Conservation (phyloP, 1,284 basidiomycete genomes). For the Sphaerobolus stellatus region DNA sequence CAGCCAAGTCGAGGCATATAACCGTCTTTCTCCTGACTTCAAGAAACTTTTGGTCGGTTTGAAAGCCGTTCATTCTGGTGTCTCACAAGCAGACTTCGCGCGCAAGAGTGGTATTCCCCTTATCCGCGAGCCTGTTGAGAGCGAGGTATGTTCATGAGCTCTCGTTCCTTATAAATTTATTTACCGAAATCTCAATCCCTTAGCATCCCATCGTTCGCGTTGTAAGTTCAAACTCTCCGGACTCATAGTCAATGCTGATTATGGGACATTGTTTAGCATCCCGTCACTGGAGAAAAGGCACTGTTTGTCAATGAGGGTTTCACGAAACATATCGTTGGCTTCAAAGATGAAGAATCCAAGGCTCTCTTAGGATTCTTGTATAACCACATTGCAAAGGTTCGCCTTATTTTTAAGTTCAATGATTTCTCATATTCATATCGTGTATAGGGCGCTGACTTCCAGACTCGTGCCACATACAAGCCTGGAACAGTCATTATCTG, state of each 20-base stretch:
- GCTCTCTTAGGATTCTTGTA: constrained; percentile 60
- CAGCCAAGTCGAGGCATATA: constrained; percentile 63
- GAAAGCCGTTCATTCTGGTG: constrained; percentile 61
- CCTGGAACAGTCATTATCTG: constrained; percentile 50
- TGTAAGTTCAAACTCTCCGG: background rate
- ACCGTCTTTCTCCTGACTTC: constrained; percentile 68
- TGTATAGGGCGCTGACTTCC: constrained; percentile 42
- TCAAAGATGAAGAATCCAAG: constrained; percentile 66
- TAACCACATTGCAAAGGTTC: constrained; percentile 49
- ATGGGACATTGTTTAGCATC: constrained; percentile 44
- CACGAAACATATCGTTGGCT: constrained; percentile 63
- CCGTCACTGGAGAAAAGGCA: constrained; percentile 66
- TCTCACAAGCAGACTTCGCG: constrained; percentile 58
- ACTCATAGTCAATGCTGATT: background rate
- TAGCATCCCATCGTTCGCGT: constrained; percentile 52
- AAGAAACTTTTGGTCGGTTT: constrained; percentile 63
- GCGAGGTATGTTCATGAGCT: too few species aligned
- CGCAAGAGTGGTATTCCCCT: constrained; percentile 51
- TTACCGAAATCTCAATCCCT: too few species aligned
- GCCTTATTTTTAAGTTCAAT: background rate
- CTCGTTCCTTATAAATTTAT: too few species aligned
- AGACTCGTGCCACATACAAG: constrained; percentile 43
- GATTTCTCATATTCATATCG: background rate
- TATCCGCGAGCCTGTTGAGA: constrained; percentile 62
- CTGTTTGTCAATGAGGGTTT: constrained; percentile 66